Percentiles rank a stretch among this genome's conserved stretches.
Conservation (phyloP, 1,284 basidiomycete genomes). For the Schizophyllum amplum region DNA sequence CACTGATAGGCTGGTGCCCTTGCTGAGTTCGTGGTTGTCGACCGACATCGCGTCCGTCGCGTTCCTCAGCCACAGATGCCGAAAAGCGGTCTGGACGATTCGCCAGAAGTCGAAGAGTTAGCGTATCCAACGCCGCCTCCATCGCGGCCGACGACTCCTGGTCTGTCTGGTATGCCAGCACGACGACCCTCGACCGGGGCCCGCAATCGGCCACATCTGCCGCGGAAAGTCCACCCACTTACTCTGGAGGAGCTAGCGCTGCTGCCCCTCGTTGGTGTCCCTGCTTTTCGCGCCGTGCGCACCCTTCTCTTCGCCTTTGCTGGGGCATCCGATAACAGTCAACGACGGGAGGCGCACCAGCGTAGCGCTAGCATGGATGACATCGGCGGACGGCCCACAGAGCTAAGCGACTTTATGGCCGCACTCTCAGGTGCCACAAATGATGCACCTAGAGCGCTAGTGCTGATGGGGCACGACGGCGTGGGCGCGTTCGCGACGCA, state of each 20-base stretch:
- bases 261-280: slow-evolving; percentile 67
- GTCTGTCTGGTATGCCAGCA: slow-evolving; percentile 2
- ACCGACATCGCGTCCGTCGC: slow-evolving; percentile 69
- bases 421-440: not conserved
- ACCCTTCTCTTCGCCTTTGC: slow-evolving; percentile 33
- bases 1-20: slow-evolving; percentile 64
- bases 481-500: slow-evolving; percentile 69
- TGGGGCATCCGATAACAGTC: not conserved
- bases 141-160: slow-evolving; percentile 1
- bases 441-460: slow-evolving; percentile 40
- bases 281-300: slow-evolving; percentile 70
- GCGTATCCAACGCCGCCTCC: slow-evolving; percentile 14
- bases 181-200: slow-evolving; percentile 2
- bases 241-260: slow-evolving; percentile 75
- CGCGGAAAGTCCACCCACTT: slow-evolving; percentile 20
- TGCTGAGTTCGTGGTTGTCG: slow-evolving; percentile 75
- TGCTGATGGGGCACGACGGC: slow-evolving; percentile 72
- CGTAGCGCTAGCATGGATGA: slow-evolving; percentile 16
- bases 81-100: slow-evolving; percentile 6
- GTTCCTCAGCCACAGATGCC: slow-evolving; percentile 48
- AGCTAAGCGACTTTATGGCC: not conserved
- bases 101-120: not conserved
- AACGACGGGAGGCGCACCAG: slow-evolving; percentile 6
- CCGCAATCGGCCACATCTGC: slow-evolving; percentile 2
- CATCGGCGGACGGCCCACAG: not conserved